phyloP scores from a whole-genome alignment of 2,329 filamentous ascomycete genomes.

The Cladosporium sphaerospermum region DNA sequence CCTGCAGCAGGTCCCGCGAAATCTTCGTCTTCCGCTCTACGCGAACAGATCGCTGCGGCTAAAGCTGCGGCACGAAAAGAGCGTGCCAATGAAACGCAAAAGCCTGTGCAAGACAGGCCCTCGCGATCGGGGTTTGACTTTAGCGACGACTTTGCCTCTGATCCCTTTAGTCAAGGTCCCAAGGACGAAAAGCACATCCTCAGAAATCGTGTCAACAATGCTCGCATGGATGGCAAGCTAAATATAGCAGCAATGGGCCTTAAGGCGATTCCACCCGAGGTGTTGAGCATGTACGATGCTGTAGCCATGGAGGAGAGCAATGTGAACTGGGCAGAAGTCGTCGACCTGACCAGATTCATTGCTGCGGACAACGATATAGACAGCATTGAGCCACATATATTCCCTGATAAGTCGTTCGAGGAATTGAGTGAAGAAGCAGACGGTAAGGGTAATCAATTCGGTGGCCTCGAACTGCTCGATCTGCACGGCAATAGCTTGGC shows the following conservation, averaged over 20 bases:
- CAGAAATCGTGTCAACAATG: conserved; percentile 64
- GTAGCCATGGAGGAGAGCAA: conserved; percentile 58
- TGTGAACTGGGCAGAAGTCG: conserved; percentile 81
- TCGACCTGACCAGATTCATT: conserved; percentile 77
- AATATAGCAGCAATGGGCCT: conserved; percentile 84
- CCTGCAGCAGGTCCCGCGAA: conserved; percentile 2
- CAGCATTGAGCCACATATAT: conserved; percentile 63
- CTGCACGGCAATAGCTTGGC: conserved; percentile 77
- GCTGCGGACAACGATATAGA: conserved; percentile 87
- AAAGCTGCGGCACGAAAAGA: conserved; percentile 60
- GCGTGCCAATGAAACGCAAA: conserved; percentile 27
- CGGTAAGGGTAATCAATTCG: conserved; percentile 69
- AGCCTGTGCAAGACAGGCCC: background rate
- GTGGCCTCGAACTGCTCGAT: conserved; percentile 72
- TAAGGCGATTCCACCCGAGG: conserved; percentile 71
- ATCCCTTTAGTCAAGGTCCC: conserved; percentile 65
- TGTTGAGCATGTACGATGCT: conserved; percentile 85
- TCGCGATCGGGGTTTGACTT: conserved; percentile 34
- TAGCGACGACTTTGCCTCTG: conserved; percentile 53
- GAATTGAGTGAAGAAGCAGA: conserved; percentile 59
- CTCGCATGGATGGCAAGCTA: conserved; percentile 69
- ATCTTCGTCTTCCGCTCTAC: conserved; percentile 69
- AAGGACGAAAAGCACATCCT: conserved; percentile 62
- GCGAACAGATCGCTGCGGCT: conserved; percentile 88
- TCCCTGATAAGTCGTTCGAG: conserved; percentile 60